Evolutionary conservation across 1,139 yeast species (phyloP).

Genomic region (Magnusiomyces sp.): DNA sequence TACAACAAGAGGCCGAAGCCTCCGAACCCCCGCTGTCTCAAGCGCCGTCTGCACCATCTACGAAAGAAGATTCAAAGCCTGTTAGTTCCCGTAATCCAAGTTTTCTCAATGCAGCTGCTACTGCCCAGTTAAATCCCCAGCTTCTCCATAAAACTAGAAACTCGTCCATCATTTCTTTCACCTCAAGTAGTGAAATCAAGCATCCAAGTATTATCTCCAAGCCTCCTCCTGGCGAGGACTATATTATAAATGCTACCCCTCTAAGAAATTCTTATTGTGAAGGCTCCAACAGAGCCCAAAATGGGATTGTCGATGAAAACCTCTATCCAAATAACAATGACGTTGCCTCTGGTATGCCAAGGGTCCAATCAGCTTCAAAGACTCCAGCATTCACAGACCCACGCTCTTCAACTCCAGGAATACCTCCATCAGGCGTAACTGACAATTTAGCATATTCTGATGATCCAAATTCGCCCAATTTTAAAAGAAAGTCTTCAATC

Average conservation of each 20-base stretch:
- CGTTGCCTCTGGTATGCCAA: too few relatives aligned
- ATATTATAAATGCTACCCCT: too few relatives aligned
- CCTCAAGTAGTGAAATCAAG: constrained; percentile 1
- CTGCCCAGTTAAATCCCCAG: background rate
- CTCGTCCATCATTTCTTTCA: constrained; percentile 5
- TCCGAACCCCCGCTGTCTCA: too few relatives aligned
- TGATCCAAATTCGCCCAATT: background rate
- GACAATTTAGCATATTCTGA: background rate
- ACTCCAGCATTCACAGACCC: too few relatives aligned
- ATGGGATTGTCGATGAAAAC: too few relatives aligned
- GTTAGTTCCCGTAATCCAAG: background rate
- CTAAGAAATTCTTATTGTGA: too few relatives aligned
- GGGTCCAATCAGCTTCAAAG: too few relatives aligned
- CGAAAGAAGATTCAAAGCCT: too few relatives aligned
- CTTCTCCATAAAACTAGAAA: background rate
- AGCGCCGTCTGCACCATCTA: too few relatives aligned
- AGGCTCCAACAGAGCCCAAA: too few relatives aligned
- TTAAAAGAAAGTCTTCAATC: constrained; percentile 5
- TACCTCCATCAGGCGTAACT: background rate
- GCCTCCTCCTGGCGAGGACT: background rate
- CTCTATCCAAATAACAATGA: too few relatives aligned
- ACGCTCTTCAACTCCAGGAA: background rate
- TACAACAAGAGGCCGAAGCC: too few relatives aligned
- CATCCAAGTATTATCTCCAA: constrained; percentile 3
- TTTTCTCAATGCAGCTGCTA: background rate